A percentile compares a stretch with the other conserved stretches of the same genome.
Conservation (phyloP, 2,329 filamentous ascomycete species). For the Huntiella decipiens region DNA sequence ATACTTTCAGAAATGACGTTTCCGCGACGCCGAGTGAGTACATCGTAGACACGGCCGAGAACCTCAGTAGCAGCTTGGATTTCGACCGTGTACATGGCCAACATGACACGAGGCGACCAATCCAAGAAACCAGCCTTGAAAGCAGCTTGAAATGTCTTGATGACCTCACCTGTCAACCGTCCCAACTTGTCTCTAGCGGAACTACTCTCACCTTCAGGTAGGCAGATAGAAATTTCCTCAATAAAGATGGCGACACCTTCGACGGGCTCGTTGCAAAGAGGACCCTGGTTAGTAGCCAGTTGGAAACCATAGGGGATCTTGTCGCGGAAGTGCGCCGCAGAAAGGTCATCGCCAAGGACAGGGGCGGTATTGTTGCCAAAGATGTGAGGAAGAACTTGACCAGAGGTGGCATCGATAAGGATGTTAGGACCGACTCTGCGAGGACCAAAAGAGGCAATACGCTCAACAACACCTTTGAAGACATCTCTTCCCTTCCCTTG, state of each 20-base stretch:
- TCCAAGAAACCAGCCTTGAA: constrained; percentile 77
- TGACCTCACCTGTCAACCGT: constrained; percentile 78
- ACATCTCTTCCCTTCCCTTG: constrained; percentile 53
- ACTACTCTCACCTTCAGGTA: constrained; percentile 34
- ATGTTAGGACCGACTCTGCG: constrained; percentile 72
- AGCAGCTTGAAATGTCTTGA: constrained; percentile 70
- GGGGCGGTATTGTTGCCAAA: constrained; percentile 26
- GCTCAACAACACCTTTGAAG: constrained; percentile 60
- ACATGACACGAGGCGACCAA: constrained; percentile 85
- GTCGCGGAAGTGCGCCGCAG: constrained; percentile 57
- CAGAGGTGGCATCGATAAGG: constrained; percentile 60
- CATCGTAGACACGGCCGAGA: constrained; percentile 83
- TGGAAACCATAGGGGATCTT: constrained; percentile 92
- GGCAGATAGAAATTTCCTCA: constrained; percentile 52
- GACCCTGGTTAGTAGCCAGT: constrained; percentile 71
- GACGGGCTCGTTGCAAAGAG: constrained; percentile 79
- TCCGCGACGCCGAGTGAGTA: constrained; percentile 86
- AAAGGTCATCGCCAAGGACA: constrained; percentile 29
- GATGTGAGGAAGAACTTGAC: constrained; percentile 53
- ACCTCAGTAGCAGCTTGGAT: constrained; percentile 95
- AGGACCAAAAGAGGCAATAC: constrained; percentile 81
- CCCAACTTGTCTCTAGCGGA: constrained; percentile 31
- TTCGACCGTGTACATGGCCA: constrained; percentile 96
- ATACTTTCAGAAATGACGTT: constrained; percentile 78
- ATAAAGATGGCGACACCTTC: constrained; percentile 85